Conservation (phyloP, 495 filamentous ascomycete genomes). For the Cladorrhinum samala region DNA sequence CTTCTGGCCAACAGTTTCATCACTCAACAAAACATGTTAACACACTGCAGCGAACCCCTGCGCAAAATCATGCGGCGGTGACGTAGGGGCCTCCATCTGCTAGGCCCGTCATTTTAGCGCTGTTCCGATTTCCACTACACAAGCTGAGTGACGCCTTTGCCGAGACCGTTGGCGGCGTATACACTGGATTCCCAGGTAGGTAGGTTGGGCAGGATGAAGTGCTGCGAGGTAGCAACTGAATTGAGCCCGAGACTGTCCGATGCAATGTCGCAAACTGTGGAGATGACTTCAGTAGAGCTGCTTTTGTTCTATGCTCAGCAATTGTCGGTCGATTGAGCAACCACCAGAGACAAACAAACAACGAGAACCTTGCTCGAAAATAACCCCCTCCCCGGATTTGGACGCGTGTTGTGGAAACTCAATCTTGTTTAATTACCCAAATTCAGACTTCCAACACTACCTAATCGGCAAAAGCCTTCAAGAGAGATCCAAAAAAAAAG, state of each 20-base stretch:
- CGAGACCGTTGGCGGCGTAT: background rate
- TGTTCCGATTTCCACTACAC: background rate
- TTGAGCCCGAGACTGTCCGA: background rate
- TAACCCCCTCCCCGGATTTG: background rate
- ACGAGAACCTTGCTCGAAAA: background rate
- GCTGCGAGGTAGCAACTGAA: too few species aligned
- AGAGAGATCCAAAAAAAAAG: background rate
- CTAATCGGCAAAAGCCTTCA: background rate
- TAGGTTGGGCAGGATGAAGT: too few species aligned
- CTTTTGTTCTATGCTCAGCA: too few species aligned
- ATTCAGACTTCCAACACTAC: background rate
- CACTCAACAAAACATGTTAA: background rate
- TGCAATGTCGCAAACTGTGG: background rate
- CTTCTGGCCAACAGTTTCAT: background rate
- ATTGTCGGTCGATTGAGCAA: too few species aligned
- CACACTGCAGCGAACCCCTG: background rate
- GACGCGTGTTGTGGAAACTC: background rate
- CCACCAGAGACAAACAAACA: too few species aligned
- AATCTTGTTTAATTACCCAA: background rate
- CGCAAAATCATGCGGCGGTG: slow-evolving; percentile 14
- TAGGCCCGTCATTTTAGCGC: background rate
- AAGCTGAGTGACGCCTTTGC: background rate
- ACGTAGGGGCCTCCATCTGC: slow-evolving; percentile 9
- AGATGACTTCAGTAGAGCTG: too few species aligned
- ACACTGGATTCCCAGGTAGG: background rate